Evolutionary conservation across 2,329 filamentous ascomycete genomes (phyloP), one percentile per base, ranked within the genome.

Genomic region (Venturia carpophila): DNA sequence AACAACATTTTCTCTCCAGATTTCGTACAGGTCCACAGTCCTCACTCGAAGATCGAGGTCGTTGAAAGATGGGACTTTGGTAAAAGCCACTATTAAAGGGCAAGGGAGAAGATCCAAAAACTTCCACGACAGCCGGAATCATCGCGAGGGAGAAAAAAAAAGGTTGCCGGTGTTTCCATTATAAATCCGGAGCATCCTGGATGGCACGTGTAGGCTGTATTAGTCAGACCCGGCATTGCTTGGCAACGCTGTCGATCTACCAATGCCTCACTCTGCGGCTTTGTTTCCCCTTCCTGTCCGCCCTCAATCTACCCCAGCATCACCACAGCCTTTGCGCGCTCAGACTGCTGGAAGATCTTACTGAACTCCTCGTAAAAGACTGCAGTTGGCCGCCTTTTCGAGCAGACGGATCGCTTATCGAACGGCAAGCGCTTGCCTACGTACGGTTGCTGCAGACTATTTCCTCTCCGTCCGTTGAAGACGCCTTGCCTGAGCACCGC

Each of bases 301-400:
- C 42, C 56, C 37, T 30, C 60, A 61, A 42, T 42, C 42, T 27
- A 42, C 42, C 39, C 47, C 60, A 61, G 42, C 60, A 43, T 43
- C 39, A 43, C 42, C 60, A 61, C 60, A 15, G 60, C 60, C 60
- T 61, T 45, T 34, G 60, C 60, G 60, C 42, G 60, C 60, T 61
- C 24, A 24, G 30, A 61, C 37, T 45, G 60, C 42, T 61, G 60
- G 60, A 43, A 61, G 60, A 61, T 37, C 52, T 58, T n/a, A 45
- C 60, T 19, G 37, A 61, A 3, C 24, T n/a, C 60, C 60, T 41
- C 37, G 24, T 42, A 34, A 61, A 45, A 45, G 60, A 61, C 42
- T n/a, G 60, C 60, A 61, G 17, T 27, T 61, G 27, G 37, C 60
- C 21, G 60, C 30, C 60, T 61, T 45, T 61, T 17, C 21, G 60